Evolutionary conservation across 179 eudicot genomes (phyloP), one percentile per base, ranked within the genome.

Genomic region (Nepenthes alata): DNA sequence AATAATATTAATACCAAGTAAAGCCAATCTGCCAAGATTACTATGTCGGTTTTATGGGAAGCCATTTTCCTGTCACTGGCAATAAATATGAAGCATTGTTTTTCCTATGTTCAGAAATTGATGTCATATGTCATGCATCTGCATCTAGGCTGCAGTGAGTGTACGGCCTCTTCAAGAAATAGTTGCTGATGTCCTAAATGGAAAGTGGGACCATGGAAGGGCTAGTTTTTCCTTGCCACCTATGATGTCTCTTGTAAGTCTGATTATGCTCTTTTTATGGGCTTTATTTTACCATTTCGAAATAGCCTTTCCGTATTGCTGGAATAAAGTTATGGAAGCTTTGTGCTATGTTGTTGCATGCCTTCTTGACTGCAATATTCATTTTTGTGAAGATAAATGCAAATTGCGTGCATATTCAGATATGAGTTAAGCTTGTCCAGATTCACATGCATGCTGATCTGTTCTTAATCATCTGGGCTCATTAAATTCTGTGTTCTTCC

Each of bases 161-260:
- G 94, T 81, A 58, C 57, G 59, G 57, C 67, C 82, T 57, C 73
- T 87, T 16, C 83, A 68, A 47, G 97, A 86, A 73, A 83, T 74
- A 75, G 72, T 93, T 39, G 51, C 56, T 54, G 84, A 83, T 68
- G 81, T 93, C 67, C 64, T 89, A 50, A 82, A 82, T 62, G 88
- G 85, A 57, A 82, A 83, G 48, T 93, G 98, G 98, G 93, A 93
- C 81, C 98, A 93, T 72, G 85, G 82, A 84, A 89, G 86, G 69
- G 76, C 84, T 44, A 80, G 74, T 60, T 83, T 93, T 72, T 75
- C 90, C 8, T 68, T 93, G 80, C 98, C 98, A 11, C 96, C 98
- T 57, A 62, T 76, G 70, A 86, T 93, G 97, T 85, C 87, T 58
- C 87, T 93, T 60, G 98, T 93, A 74, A 80, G 90, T 80, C 57